Conservation (phyloP, 805 yeast species). For the Jamesozyma gamospora region DNA sequence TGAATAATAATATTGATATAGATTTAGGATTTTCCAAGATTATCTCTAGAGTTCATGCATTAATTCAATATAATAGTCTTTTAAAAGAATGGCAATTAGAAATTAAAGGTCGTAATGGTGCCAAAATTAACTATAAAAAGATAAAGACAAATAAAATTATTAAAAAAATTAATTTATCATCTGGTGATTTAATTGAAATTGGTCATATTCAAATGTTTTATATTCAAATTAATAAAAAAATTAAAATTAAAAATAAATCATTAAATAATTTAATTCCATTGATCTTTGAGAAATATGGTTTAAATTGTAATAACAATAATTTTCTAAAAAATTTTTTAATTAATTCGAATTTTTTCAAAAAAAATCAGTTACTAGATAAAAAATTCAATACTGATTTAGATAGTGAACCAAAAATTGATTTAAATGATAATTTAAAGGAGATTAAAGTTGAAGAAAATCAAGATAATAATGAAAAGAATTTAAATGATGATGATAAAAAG, state of each 20-base stretch:
- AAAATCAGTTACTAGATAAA: too few species aligned
- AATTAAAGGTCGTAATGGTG: conserved; percentile 85
- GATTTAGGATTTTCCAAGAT: conserved; percentile 96
- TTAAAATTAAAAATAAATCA: conserved; percentile 42
- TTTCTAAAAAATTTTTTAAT: conserved; percentile 8
- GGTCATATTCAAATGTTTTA: conserved; percentile 99
- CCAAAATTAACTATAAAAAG: conserved; percentile 64
- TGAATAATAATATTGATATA: conserved; percentile 34
- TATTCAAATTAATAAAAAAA: conserved; percentile 80
- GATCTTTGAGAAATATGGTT: conserved; percentile 19
- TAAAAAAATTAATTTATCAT: conserved; percentile 46
- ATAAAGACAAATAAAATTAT: conserved; percentile 36
- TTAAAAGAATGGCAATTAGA: conserved; percentile 74
- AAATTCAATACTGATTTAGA: too few species aligned
- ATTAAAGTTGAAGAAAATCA: too few species aligned
- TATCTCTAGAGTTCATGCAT: conserved; percentile 87
- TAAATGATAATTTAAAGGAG: too few species aligned
- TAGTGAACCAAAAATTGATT: too few species aligned
- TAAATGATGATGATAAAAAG: too few species aligned
- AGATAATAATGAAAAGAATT: too few species aligned
- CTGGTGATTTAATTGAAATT: conserved; percentile 83
- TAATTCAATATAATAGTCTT: conserved; percentile 62
- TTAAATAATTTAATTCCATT: conserved; percentile 29
- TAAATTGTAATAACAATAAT: conserved; percentile 13
- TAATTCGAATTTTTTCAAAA: conserved; percentile 3